phyloP scores from a whole-genome alignment of 2,329 filamentous ascomycete species.

The Colletotrichum agaves region DNA sequence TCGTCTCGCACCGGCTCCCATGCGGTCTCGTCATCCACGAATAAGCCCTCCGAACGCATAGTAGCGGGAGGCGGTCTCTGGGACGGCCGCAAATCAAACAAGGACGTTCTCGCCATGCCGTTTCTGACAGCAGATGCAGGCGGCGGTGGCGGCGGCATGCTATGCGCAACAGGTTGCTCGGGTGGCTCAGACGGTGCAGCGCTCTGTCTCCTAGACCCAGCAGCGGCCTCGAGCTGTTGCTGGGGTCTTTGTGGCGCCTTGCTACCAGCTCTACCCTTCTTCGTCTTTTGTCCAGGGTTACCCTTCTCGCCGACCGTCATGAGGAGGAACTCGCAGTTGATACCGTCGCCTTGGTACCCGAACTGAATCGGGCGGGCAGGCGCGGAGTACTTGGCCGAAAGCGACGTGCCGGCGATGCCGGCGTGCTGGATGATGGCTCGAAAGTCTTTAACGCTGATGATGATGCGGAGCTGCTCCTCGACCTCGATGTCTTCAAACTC shows the following conservation, averaged over 20 bases:
- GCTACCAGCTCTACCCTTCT: slow-evolving; percentile 49
- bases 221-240: slow-evolving; percentile 58
- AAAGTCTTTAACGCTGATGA: slow-evolving; percentile 86
- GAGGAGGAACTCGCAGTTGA: slow-evolving; percentile 80
- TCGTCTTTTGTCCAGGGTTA: slow-evolving; percentile 59
- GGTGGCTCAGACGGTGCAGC: slow-evolving; percentile 49
- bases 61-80: slow-evolving; percentile 66
- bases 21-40: slow-evolving; percentile 75
- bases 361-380: slow-evolving; percentile 79
- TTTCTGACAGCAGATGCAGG: slow-evolving; percentile 36
- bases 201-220: slow-evolving; percentile 54
- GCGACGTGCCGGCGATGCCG: slow-evolving; percentile 72
- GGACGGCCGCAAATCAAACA: slow-evolving; percentile 61
- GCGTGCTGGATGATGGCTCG: slow-evolving; percentile 82
- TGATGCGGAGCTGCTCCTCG: slow-evolving; percentile 80
- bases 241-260: slow-evolving; percentile 52
- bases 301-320: slow-evolving; percentile 81
- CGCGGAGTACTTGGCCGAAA: slow-evolving; percentile 76
- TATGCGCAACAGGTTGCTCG: slow-evolving; percentile 41
- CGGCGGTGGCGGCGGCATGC: slow-evolving; percentile 44
- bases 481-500: slow-evolving; percentile 82
- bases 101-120: slow-evolving; percentile 36
- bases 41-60: slow-evolving; percentile 74
- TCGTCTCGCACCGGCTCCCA: slow-evolving; percentile 76
- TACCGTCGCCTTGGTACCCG: slow-evolving; percentile 73